Evolutionary conservation across 2,329 filamentous ascomycete species (phyloP).

Genomic region (Phoma herbarum): DNA sequence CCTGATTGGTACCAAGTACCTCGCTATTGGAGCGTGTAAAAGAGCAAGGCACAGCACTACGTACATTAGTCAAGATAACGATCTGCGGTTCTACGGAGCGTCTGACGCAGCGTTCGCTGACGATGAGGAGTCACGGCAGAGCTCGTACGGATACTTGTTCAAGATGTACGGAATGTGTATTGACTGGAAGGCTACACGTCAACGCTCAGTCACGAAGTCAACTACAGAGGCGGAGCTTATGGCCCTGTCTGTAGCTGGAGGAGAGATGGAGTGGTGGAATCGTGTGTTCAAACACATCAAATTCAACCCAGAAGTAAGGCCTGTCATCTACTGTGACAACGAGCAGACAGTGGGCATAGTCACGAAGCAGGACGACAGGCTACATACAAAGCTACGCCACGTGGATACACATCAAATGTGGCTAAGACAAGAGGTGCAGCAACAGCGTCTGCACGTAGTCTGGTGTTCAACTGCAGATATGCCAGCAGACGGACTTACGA

Average conservation of each 20-base stretch:
- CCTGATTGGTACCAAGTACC: too few species aligned
- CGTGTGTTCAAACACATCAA: neutral
- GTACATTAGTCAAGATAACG: neutral
- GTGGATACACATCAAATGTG: too few species aligned
- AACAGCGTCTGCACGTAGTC: neutral
- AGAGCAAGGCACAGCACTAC: slow-evolving; percentile 3
- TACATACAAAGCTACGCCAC: too few species aligned
- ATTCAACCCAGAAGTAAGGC: neutral
- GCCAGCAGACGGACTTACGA: neutral
- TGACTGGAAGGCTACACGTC: slow-evolving; percentile 26
- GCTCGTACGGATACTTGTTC: slow-evolving; percentile 27
- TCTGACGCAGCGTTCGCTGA: slow-evolving; percentile 17
- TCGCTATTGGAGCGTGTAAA: slow-evolving; percentile 8
- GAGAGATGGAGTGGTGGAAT: neutral
- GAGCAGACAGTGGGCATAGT: neutral
- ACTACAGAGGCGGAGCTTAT: slow-evolving; percentile 29
- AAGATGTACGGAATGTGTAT: slow-evolving; percentile 23
- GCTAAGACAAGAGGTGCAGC: too few species aligned
- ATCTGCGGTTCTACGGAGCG: slow-evolving; percentile 17
- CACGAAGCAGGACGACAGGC: neutral
- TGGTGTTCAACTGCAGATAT: neutral
- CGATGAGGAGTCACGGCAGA: too few species aligned
- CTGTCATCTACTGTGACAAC: neutral
- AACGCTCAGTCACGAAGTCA: slow-evolving; percentile 25
- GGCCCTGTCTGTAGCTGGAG: slow-evolving; percentile 12